phyloP scores from a whole-genome alignment of 2,329 filamentous ascomycete species.

The Clonostachys rhizophaga region DNA sequence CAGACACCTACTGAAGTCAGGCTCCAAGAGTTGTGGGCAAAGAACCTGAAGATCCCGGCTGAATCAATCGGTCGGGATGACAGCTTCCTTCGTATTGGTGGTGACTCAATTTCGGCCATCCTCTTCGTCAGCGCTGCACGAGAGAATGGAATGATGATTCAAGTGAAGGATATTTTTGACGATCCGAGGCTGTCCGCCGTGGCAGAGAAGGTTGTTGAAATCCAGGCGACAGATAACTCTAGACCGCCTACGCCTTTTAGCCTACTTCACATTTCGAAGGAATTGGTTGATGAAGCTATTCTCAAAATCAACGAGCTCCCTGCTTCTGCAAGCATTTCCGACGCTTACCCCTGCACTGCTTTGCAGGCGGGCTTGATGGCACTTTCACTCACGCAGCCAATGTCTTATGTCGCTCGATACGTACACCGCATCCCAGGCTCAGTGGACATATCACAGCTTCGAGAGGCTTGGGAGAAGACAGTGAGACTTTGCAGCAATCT shows the following conservation, averaged over 20 bases:
- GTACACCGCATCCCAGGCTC: slow-evolving; percentile 4
- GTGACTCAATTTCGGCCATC: slow-evolving; percentile 26
- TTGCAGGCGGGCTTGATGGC: slow-evolving; percentile 44
- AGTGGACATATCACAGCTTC: slow-evolving; percentile 6
- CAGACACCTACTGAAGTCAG: background rate
- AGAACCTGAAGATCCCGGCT: background rate
- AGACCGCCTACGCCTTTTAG: background rate
- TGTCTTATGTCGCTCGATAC: slow-evolving; percentile 9
- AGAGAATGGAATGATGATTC: background rate
- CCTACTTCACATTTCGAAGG: background rate
- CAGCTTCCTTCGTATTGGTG: slow-evolving; percentile 31
- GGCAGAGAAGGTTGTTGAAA: background rate
- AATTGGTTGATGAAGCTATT: background rate
- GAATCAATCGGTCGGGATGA: slow-evolving; percentile 2
- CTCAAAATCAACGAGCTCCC: background rate
- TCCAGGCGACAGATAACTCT: background rate
- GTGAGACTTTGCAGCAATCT: slow-evolving; percentile 5
- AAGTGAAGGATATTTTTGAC: slow-evolving; percentile 4
- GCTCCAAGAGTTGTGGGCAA: background rate
- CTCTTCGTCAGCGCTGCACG: background rate
- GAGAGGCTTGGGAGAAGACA: slow-evolving; percentile 8
- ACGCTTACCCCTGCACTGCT: slow-evolving; percentile 42
- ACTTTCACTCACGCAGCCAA: slow-evolving; percentile 22
- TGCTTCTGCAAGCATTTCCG: slow-evolving; percentile 20
- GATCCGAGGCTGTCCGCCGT: slow-evolving; percentile 1